Conservation (phyloP, 331 rosid genomes). For the Erythrophleum ivorense region DNA sequence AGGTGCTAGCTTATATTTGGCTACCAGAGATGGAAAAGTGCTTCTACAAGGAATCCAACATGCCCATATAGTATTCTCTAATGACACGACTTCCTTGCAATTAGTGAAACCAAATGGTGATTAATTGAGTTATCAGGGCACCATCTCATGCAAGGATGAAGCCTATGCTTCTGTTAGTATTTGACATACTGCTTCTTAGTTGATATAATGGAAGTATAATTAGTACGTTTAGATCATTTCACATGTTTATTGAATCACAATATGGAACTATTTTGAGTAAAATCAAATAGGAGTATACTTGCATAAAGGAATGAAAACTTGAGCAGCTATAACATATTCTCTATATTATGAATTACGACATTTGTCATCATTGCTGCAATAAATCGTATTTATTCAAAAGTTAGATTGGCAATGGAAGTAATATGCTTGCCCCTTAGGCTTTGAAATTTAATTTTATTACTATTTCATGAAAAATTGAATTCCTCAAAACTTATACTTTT, state of each 20-base stretch:
- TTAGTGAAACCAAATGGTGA: constrained; percentile 39
- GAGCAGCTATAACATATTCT: not conserved
- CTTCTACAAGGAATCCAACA: constrained; percentile 46
- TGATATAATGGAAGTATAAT: constrained; percentile 59
- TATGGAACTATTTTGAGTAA: not conserved
- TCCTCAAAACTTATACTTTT: not conserved
- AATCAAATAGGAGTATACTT: constrained; percentile 16
- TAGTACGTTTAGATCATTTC: constrained; percentile 51
- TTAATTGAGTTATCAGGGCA: constrained; percentile 2
- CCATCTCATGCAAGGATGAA: constrained; percentile 51
- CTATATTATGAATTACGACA: not conserved
- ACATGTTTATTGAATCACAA: not conserved
- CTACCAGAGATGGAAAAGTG: constrained; percentile 52
- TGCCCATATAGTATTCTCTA: constrained; percentile 40
- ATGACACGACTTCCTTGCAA: constrained; percentile 45
- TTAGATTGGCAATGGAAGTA: too few relatives aligned
- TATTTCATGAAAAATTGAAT: too few relatives aligned
- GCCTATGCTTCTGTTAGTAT: constrained; percentile 37
- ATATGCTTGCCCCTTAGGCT: too few relatives aligned
- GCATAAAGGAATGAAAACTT: not conserved
- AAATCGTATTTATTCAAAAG: too few relatives aligned
- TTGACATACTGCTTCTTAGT: constrained; percentile 51
- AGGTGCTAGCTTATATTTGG: constrained; percentile 50
- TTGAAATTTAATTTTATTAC: too few relatives aligned
- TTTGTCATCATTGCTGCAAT: too few relatives aligned